A percentile compares a stretch with the other conserved stretches of the same genome.
These are phyloP conservation scores for Verticillium albo-atrum DNA, from an alignment of 2,329 filamentous ascomycete species.

Conservation along the genomic window DNA sequence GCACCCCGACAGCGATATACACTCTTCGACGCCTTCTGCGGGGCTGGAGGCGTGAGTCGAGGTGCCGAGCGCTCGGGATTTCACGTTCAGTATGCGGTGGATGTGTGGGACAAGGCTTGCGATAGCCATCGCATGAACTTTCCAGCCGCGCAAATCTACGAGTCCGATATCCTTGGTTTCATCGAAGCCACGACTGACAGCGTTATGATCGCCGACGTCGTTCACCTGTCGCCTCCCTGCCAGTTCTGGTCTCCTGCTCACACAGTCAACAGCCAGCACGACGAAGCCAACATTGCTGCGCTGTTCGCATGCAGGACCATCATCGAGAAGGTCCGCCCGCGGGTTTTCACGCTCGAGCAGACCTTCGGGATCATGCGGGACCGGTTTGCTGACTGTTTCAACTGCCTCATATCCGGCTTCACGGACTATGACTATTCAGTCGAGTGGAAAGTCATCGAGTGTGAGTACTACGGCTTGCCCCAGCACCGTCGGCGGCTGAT, in stretches of 20 bases:
- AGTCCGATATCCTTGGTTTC: slow-evolving; percentile 45
- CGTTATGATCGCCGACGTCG: slow-evolving; percentile 53
- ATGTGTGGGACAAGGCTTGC: slow-evolving; percentile 54
- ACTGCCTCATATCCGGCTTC: slow-evolving; percentile 58
- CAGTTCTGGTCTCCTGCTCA: slow-evolving; percentile 72
- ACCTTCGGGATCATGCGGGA: slow-evolving; percentile 62
- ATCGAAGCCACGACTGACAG: slow-evolving; percentile 25
- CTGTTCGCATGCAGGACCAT: slow-evolving; percentile 51
- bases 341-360: slow-evolving; percentile 74
- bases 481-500: slow-evolving; percentile 48
- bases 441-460: slow-evolving; percentile 58
- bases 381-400: slow-evolving; percentile 51
- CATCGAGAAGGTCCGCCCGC: slow-evolving; percentile 54
- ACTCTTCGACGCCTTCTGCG: slow-evolving; percentile 68
- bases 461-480: slow-evolving; percentile 46
- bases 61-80: slow-evolving; percentile 59
- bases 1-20: slow-evolving; percentile 49
- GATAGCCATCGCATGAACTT: slow-evolving; percentile 58
- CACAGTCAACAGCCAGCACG: slow-evolving; percentile 51
- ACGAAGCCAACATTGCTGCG: slow-evolving; percentile 63
- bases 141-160: slow-evolving; percentile 39
- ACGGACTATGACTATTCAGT: slow-evolving; percentile 64
- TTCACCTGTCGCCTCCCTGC: slow-evolving; percentile 75
- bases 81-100: slow-evolving; percentile 57
- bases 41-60: slow-evolving; percentile 65